Evolutionary conservation across 345 rosid genomes (phyloP).

Genomic region (Balakata baccata): DNA sequence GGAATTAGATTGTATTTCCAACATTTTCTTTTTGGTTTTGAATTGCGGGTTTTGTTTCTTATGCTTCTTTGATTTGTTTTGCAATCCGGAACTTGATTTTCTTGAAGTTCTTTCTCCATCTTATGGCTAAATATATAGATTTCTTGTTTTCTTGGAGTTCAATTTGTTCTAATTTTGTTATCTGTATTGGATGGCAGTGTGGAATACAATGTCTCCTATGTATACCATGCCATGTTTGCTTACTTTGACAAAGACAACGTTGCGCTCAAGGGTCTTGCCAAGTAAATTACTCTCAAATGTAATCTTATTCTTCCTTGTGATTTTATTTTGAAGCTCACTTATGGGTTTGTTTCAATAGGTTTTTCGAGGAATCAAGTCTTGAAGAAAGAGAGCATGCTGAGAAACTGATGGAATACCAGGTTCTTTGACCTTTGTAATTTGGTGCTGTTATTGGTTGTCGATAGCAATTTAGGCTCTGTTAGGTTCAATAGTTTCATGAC

Average conservation of each 20-base stretch:
- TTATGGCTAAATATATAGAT: too few species aligned
- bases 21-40: neutral
- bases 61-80: neutral
- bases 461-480: neutral
- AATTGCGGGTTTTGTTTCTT: neutral
- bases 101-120: neutral
- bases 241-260: slow-evolving; percentile 35
- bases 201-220: slow-evolving; percentile 38
- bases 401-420: slow-evolving; percentile 38
- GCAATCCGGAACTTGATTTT: neutral
- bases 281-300: slow-evolving; percentile 10
- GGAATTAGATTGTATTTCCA: neutral
- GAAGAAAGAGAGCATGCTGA: slow-evolving; percentile 37
- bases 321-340: neutral
- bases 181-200: slow-evolving; percentile 19
- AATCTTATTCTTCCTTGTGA: neutral
- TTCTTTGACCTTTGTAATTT: neutral
- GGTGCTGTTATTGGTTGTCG: neutral
- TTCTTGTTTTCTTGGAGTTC: neutral
- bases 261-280: slow-evolving; percentile 36
- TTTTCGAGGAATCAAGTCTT: slow-evolving; percentile 30
- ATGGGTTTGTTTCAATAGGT: slow-evolving; percentile 11
- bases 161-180: neutral
- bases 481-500: neutral
- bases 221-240: slow-evolving; percentile 36